Conservation (phyloP, 768 basidiomycete genomes). For the Boletus patriciae region DNA sequence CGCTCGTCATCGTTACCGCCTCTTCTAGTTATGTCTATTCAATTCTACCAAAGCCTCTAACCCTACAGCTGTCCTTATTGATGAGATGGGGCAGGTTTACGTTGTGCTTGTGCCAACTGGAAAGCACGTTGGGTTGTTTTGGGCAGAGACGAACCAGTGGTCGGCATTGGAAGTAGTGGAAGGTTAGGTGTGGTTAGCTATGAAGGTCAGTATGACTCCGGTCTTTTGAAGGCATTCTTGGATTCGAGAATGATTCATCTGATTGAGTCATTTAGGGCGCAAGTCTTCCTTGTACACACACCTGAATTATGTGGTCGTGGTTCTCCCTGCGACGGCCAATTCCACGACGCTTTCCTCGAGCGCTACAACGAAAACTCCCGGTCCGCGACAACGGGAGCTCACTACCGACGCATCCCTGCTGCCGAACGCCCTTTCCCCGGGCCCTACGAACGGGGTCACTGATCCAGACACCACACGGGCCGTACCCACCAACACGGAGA, state of each 20-base stretch:
- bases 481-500: conserved; percentile 87
- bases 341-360: conserved; percentile 43
- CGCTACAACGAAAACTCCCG: conserved; percentile 58
- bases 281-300: conserved; percentile 79
- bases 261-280: conserved; percentile 15
- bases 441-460: conserved; percentile 40
- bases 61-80: conserved; percentile 64
- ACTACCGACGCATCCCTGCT: conserved; percentile 14
- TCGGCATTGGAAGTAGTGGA: conserved; percentile 79
- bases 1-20: conserved; percentile 87
- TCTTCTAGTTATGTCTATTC: conserved; percentile 77
- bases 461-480: conserved; percentile 72
- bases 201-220: conserved; percentile 60
- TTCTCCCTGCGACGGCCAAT: conserved; percentile 78
- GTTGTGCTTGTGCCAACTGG: conserved; percentile 84
- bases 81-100: conserved; percentile 83
- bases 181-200: conserved; percentile 86
- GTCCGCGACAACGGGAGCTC: conserved; percentile 24
- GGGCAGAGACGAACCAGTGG: conserved; percentile 90
- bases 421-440: conserved; percentile 1
- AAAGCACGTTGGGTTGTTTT: conserved; percentile 72
- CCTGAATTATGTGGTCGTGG: conserved; percentile 81
- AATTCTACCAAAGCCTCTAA: conserved; percentile 71
- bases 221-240: not conserved
- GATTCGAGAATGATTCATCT: not conserved